A percentile compares a stretch with the other conserved stretches of the same genome.
phyloP scores from a whole-genome alignment of 2,329 filamentous ascomycete species.

The Aureobasidium musti region DNA sequence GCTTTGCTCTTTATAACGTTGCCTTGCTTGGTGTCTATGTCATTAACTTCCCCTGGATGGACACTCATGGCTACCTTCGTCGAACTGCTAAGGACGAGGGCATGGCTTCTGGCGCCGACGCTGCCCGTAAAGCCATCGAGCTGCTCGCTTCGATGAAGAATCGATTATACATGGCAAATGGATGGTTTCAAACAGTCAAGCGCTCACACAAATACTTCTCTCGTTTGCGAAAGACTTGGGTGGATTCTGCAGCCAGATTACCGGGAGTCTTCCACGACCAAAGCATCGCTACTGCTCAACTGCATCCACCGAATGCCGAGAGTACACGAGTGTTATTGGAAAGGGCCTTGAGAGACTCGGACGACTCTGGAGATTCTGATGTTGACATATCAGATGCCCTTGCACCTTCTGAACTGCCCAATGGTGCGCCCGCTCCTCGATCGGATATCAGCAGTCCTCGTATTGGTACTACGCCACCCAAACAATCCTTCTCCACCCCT shows the following conservation, averaged over 20 bases:
- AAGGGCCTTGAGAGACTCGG: slow-evolving; percentile 41
- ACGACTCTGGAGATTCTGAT: slow-evolving; percentile 42
- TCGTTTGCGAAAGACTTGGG: slow-evolving; percentile 54
- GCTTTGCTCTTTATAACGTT: slow-evolving; percentile 68
- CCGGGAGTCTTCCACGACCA: slow-evolving; percentile 39
- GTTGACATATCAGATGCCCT: slow-evolving; percentile 42
- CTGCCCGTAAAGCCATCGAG: slow-evolving; percentile 53
- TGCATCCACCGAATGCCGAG: slow-evolving; percentile 47
- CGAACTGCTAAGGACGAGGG: slow-evolving; percentile 32
- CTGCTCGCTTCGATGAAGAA: slow-evolving; percentile 56
- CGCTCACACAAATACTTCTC: slow-evolving; percentile 58
- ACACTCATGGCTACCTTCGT: slow-evolving; percentile 58
- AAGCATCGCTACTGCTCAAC: slow-evolving; percentile 39
- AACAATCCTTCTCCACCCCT: slow-evolving; percentile 33
- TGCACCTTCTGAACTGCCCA: not conserved
- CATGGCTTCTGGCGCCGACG: slow-evolving; percentile 41
- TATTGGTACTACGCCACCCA: slow-evolving; percentile 33
- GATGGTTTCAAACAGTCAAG: slow-evolving; percentile 57
- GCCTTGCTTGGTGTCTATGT: slow-evolving; percentile 67
- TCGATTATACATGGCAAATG: slow-evolving; percentile 59
- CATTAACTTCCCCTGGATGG: slow-evolving; percentile 68
- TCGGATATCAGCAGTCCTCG: slow-evolving; percentile 39
- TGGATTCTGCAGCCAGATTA: slow-evolving; percentile 39
- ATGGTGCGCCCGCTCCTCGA: slow-evolving; percentile 32
- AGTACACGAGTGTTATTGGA: slow-evolving; percentile 48